Conservation (phyloP, 1,139 yeast genomes). For the Geotrichum phurueaensis region DNA sequence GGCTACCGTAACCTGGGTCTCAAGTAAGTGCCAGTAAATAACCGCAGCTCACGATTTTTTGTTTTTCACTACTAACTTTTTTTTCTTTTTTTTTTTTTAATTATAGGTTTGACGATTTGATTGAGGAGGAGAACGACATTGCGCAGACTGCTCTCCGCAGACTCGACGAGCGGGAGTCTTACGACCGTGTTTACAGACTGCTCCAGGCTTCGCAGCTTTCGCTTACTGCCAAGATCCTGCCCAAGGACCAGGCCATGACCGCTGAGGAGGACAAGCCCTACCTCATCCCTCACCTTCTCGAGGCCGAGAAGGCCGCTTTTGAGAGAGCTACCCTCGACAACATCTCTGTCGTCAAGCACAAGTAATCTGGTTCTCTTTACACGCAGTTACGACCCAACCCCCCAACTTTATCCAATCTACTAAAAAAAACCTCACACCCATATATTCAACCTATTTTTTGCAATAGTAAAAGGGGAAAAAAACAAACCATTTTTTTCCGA, state of each 20-base stretch:
- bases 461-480: background rate
- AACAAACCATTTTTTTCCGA: background rate
- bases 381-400: background rate
- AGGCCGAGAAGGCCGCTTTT: slow-evolving; percentile 86
- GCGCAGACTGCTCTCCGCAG: slow-evolving; percentile 84
- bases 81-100: background rate
- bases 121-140: slow-evolving; percentile 79
- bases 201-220: slow-evolving; percentile 88
- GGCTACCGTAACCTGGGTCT: slow-evolving; percentile 95
- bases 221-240: slow-evolving; percentile 77
- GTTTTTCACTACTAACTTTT: background rate
- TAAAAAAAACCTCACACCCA: background rate
- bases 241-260: slow-evolving; percentile 69
- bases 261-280: slow-evolving; percentile 82
- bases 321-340: slow-evolving; percentile 88
- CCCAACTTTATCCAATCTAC: background rate
- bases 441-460: background rate
- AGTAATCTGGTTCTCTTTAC: slow-evolving; percentile 19
- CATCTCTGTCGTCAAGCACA: slow-evolving; percentile 43
- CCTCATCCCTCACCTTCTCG: slow-evolving; percentile 81
- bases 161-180: slow-evolving; percentile 75
- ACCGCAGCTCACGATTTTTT: slow-evolving; percentile 23
- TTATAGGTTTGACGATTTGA: slow-evolving; percentile 67
- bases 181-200: slow-evolving; percentile 88
- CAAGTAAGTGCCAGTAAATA: slow-evolving; percentile 41